Evolutionary conservation across 1,284 basidiomycete genomes (phyloP).

Genomic region (Fomes fomentarius): DNA sequence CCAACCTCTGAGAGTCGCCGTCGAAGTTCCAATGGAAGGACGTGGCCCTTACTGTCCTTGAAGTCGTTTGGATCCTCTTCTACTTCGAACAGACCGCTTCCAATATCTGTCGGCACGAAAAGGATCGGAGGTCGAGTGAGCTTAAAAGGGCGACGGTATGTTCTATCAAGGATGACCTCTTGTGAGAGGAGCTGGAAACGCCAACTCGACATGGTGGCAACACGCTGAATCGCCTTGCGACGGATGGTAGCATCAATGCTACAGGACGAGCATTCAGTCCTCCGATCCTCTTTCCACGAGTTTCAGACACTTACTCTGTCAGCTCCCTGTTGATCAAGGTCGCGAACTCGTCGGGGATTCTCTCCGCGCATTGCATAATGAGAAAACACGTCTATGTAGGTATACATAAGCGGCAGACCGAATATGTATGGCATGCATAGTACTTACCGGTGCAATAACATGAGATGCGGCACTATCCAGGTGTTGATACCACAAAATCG

Average conservation of each 20-base stretch:
- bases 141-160: conserved; percentile 65
- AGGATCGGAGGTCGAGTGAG: conserved; percentile 63
- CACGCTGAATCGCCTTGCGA: conserved; percentile 51
- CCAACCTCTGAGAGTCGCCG: conserved; percentile 71
- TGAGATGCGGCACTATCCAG: conserved; percentile 45
- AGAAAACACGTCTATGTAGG: conserved; percentile 60
- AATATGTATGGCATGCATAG: background rate
- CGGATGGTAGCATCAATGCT: conserved; percentile 53
- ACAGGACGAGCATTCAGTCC: background rate
- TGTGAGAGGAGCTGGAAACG: conserved; percentile 68
- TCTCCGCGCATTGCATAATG: conserved; percentile 75
- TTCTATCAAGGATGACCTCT: conserved; percentile 59
- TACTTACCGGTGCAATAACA: conserved; percentile 51
- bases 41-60: conserved; percentile 46
- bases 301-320: conserved; percentile 45
- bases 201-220: conserved; percentile 62
- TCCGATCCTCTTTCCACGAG: too few species aligned
- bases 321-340: conserved; percentile 58
- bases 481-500: conserved; percentile 59
- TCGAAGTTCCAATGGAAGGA: conserved; percentile 61
- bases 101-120: conserved; percentile 74
- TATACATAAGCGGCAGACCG: background rate
- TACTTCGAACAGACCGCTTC: conserved; percentile 56
- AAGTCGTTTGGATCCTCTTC: conserved; percentile 55
- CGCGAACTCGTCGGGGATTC: conserved; percentile 48